A percentile compares a stretch with the other conserved stretches of the same genome.
phyloP scores from a whole-genome alignment of 2,329 filamentous ascomycete genomes.

The Penicillium polonicum region DNA sequence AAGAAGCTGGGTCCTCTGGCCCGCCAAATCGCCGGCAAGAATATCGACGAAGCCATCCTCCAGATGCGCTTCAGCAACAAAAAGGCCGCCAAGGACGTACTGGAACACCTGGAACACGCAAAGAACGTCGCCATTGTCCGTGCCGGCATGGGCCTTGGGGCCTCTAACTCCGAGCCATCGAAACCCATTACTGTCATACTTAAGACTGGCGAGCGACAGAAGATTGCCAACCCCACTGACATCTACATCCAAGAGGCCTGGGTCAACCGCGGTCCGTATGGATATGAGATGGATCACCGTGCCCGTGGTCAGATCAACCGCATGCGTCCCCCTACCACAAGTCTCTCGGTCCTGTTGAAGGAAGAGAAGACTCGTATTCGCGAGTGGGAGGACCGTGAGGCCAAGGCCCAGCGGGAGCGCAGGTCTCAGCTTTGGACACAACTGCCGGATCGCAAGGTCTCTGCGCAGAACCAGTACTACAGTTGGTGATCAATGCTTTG shows the following conservation, averaged over 20 bases:
- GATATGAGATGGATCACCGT: conserved; percentile 64
- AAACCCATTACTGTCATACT: conserved; percentile 63
- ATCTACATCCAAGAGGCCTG: conserved; percentile 92
- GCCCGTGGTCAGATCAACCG: conserved; percentile 70
- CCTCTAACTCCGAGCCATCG: conserved; percentile 25
- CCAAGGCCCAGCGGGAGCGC: conserved; percentile 71
- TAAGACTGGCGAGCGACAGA: conserved; percentile 71
- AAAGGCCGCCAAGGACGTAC: conserved; percentile 79
- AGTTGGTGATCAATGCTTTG: conserved; percentile 65
- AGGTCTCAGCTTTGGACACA: conserved; percentile 81
- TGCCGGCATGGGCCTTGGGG: conserved; percentile 76
- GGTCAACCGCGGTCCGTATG: conserved; percentile 74
- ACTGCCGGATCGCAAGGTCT: conserved; percentile 80
- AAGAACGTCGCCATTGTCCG: conserved; percentile 76
- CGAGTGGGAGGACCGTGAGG: conserved; percentile 72
- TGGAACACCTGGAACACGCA: conserved; percentile 75
- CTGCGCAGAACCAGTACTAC: conserved; percentile 84
- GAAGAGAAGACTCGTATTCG: conserved; percentile 89
- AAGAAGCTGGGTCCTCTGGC: conserved; percentile 91
- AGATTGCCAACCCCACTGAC: conserved; percentile 69
- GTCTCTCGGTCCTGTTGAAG: conserved; percentile 78
- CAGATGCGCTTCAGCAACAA: conserved; percentile 98
- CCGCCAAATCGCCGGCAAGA: conserved; percentile 87
- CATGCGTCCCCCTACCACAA: conserved; percentile 70
- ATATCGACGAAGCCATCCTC: conserved; percentile 85